Evolutionary conservation across 768 basidiomycete genomes (phyloP), one percentile per base, ranked within the genome.

Genomic region (Xerocomellus intermedius): DNA sequence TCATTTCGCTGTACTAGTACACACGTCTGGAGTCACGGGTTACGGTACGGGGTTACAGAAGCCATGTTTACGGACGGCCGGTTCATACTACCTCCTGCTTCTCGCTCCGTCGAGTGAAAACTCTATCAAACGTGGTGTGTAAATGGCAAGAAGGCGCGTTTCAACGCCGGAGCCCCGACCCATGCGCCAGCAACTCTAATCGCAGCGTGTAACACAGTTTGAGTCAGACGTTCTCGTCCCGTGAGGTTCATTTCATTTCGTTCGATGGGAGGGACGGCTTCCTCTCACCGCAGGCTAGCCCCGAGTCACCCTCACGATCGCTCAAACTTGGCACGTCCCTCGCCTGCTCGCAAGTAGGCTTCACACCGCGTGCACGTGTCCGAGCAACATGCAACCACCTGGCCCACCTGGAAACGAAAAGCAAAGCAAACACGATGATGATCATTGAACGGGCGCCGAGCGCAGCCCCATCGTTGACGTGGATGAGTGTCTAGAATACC

Each of bases 281-380:
- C 8, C 48, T 24, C 42, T 32, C 50, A 32, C 28, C 19, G 30
- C 10, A 30, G 24, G 5, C 8, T 9, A 14, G 3, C 14, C 37
- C 42, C 19, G 28, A 28, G 28, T 50, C 16, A 8, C 41, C 26
- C 33, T 30, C 45, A 19, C 30, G 8, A n/a, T 49, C 36, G 21
- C 17, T 22, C 36, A 22, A 12, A 22, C 2, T 17, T 21, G 12
- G 28, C 41, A 21, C 6, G 19, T 30, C 43, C 22, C 6, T 24
- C 10, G 26, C 52, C 7, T 26, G 19, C 26, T 36, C 45, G 4
- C 46, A 17, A 22, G 30, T 4, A 21, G 12, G 24, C 30, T 33
- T 42, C 54, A 28, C 46, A 41, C 9, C 10, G 0, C 36, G 6
- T 48, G 41, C 60, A 61, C 60, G 48, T 58, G 60, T 49, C 26